These are phyloP conservation scores for Triangularia setosa DNA, from an alignment of 2,329 filamentous ascomycete genomes.

Conservation along the genomic window DNA sequence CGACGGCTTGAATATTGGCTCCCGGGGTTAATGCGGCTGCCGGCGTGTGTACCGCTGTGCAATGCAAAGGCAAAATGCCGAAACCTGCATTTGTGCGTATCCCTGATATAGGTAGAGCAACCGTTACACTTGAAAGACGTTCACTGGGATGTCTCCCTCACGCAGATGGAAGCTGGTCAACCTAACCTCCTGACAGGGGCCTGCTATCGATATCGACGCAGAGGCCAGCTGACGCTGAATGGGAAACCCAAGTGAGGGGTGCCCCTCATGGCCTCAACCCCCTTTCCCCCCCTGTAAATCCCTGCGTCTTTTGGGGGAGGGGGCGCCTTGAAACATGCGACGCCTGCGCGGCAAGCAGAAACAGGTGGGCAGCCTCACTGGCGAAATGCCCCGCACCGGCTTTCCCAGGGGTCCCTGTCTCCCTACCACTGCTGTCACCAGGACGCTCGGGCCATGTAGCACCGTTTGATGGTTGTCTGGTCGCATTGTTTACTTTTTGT, in stretches of 20 bases:
- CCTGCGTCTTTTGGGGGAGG: neutral
- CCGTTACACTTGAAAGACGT: neutral
- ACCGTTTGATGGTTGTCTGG: constrained; percentile 21
- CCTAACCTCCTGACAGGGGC: neutral
- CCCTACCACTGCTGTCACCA: neutral
- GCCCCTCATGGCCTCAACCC: neutral
- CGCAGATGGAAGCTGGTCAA: too few relatives aligned
- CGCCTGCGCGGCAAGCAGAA: neutral
- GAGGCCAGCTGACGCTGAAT: neutral
- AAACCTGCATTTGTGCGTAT: neutral
- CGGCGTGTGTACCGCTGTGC: neutral
- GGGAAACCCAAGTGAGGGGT: neutral
- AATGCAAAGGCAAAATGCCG: neutral
- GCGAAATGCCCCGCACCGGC: neutral
- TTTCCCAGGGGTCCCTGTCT: too few relatives aligned
- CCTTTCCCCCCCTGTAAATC: neutral
- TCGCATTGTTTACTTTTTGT: constrained; percentile 26
- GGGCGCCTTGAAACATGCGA: constrained; percentile 5
- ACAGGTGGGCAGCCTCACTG: neutral
- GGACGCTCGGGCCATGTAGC: neutral
- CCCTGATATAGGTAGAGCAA: too few relatives aligned
- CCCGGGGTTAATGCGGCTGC: neutral
- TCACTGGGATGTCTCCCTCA: neutral
- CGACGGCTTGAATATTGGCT: neutral
- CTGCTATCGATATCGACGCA: neutral